Conservation (phyloP, 768 basidiomycete species). For the Macrolepiota albuminosa region DNA sequence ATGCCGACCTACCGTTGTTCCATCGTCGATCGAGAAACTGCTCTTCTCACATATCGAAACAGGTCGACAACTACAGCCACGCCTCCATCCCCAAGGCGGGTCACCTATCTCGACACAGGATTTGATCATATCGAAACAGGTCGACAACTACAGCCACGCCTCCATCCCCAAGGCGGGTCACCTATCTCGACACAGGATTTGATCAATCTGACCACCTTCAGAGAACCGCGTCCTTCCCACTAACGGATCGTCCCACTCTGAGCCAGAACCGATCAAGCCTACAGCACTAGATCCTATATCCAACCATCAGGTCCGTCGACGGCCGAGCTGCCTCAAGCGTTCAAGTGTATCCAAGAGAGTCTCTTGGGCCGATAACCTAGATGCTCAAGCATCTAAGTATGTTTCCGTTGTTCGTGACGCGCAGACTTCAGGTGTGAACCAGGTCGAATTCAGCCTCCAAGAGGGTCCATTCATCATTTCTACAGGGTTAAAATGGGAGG, state of each 20-base stretch:
- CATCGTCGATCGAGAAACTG: conserved; percentile 1
- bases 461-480: conserved; percentile 1
- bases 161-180: conserved; percentile 14
- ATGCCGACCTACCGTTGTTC: conserved; percentile 1
- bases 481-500: conserved; percentile 56
- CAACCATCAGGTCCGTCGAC: conserved; percentile 34
- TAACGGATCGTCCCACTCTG: background rate
- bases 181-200: conserved; percentile 21
- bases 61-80: conserved; percentile 1
- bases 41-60: conserved; percentile 5
- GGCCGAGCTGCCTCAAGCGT: conserved; percentile 64
- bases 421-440: conserved; percentile 28
- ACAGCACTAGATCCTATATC: background rate
- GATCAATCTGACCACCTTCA: conserved; percentile 20
- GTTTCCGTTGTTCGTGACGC: conserved; percentile 34
- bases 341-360: conserved; percentile 56
- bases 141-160: conserved; percentile 1
- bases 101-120: too few species aligned
- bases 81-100: too few species aligned
- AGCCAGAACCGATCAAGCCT: background rate
- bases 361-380: conserved; percentile 71
- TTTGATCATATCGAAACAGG: conserved; percentile 3
- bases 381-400: conserved; percentile 49
- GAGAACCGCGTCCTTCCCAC: conserved; percentile 11
- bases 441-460: background rate